Evolutionary conservation across 345 rosid genomes (phyloP).

Genomic region (Xanthoceras sorbifolium): DNA sequence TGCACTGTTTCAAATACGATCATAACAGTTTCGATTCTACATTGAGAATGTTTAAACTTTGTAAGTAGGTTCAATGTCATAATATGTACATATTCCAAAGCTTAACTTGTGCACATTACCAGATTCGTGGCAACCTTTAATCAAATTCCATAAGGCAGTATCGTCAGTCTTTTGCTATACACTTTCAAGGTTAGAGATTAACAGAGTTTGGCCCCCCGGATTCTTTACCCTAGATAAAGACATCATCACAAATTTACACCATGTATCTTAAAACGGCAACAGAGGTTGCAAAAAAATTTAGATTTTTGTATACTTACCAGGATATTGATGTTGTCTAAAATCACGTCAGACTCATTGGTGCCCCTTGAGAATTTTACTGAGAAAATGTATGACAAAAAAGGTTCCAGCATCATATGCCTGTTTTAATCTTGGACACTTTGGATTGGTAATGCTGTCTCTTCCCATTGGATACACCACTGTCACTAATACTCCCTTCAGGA

Average conservation of each 20-base stretch:
- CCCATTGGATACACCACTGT: constrained; percentile 66
- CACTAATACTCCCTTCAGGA: constrained; percentile 82
- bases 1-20: no score
- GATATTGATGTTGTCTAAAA: not conserved
- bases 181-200: constrained; percentile 23
- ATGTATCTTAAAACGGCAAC: not conserved
- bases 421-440: constrained; percentile 43
- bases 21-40: not conserved
- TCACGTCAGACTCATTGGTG: not conserved
- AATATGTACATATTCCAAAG: not conserved
- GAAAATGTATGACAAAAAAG: not conserved
- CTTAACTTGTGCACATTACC: constrained; percentile 12
- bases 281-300: not conserved
- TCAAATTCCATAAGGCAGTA: not conserved
- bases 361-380: constrained; percentile 4
- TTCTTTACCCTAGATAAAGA: constrained; percentile 20
- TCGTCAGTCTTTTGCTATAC: constrained; percentile 22
- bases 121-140: not conserved
- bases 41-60: not conserved
- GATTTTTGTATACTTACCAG: constrained; percentile 18
- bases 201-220: not conserved
- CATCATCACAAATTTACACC: not conserved
- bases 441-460: constrained; percentile 52
- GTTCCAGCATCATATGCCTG: constrained; percentile 35
- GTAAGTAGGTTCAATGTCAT: not conserved